Evolutionary conservation across 192 early-diverging fungal genomes (phyloP), one percentile per base, ranked within the genome.

Genomic region (Dimargaris cristalligena): DNA sequence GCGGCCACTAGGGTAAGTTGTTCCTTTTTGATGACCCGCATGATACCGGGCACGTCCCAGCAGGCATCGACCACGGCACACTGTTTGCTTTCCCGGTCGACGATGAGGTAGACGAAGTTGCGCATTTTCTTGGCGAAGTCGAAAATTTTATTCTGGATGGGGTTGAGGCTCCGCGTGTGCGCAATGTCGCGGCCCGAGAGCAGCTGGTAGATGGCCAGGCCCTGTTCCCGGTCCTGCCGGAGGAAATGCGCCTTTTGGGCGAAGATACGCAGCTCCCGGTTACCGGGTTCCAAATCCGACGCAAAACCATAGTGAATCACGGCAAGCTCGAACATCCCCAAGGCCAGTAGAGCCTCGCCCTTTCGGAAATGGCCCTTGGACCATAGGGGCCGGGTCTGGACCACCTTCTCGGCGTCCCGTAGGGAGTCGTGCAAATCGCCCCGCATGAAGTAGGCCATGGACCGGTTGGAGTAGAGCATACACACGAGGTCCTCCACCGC

Each of bases 11-110:
- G 64, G 29, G 78, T 78, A 62, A 85, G 74, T 8, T 74, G 71
- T 61, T 78, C 67, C 35, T 71, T 63, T 61, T 80, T 68, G 9
- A 85, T 59, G 44, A 74, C 76, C 22, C 72, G 75, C 38, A 85
- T 29, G 35, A 94, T 83, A 3, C 86, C 89, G 65, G 91, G 88
- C 32, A 92, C 73, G 65, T 94, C 92, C 92, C 91, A 94, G 73
- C 90, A 94, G 74, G 89, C 83, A 65, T 96, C 92, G 20, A 96
- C 77, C 10, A 94, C 78, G 2, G 91, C 63, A 61, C 85, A 89
- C 59, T 88, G 74, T 54, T 75, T 74, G 52, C 75, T 78, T 14
- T 74, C 70, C 29, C 62, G 62, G 64, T 92, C 86, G 30, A 70
- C 88, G 13, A 94, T 70, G 25, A 91, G 58, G 67, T 94, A 91